A percentile compares a stretch with the other conserved stretches of the same genome.
Conservation (phyloP, 202 grass and related monocot species). For the Schoenoplectus tabernaemontani region DNA sequence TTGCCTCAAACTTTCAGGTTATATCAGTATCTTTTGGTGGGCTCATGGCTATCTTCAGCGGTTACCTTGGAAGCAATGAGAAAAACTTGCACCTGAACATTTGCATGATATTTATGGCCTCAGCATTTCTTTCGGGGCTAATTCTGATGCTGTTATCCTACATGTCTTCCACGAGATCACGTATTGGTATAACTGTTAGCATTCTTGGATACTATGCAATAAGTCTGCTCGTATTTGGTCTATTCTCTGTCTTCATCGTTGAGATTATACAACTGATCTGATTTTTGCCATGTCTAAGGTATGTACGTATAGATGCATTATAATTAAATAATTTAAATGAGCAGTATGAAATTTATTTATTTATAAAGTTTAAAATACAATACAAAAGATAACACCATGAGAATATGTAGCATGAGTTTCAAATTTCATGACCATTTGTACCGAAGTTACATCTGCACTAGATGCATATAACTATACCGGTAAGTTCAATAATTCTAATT, state of each 20-base stretch:
- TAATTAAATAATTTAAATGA: too few species aligned
- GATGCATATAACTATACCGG: too few species aligned
- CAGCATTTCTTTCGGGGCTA: neutral
- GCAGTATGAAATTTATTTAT: too few species aligned
- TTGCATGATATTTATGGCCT: neutral
- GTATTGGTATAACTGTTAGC: neutral
- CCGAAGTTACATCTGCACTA: too few species aligned
- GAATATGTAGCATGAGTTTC: neutral
- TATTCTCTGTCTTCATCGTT: neutral
- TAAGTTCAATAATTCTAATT: too few species aligned
- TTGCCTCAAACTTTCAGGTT: neutral
- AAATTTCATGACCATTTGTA: neutral
- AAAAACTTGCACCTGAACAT: neutral
- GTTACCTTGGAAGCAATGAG: neutral
- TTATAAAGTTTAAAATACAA: too few species aligned
- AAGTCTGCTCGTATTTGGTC: neutral
- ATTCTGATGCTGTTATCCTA: slow-evolving; percentile 9
- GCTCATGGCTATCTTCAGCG: neutral
- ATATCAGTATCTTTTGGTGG: neutral
- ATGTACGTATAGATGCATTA: neutral
- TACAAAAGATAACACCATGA: neutral
- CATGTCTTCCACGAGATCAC: neutral
- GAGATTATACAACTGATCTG: neutral
- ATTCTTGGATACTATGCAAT: neutral
- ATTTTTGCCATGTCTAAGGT: neutral